phyloP scores from a whole-genome alignment of 345 rosid genomes.

The Gossypium sturtianum region DNA sequence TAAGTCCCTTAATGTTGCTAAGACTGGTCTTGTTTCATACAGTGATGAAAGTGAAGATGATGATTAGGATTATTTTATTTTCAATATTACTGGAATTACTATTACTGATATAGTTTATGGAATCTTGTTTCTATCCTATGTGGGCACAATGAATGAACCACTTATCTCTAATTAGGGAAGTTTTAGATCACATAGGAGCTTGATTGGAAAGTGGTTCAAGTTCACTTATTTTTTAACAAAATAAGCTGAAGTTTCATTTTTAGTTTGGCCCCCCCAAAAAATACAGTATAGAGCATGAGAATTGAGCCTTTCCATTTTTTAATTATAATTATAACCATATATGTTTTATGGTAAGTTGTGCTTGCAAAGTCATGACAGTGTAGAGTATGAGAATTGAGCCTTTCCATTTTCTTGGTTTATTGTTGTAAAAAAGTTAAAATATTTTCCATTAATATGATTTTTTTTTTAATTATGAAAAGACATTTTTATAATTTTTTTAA shows the following conservation, averaged over 20 bases:
- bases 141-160: not conserved
- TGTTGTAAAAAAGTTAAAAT: no score
- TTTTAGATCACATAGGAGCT: not conserved
- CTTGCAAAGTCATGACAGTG: not conserved
- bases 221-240: not conserved
- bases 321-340: no score
- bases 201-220: not conserved
- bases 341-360: no score
- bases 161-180: not conserved
- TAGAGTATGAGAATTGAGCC: not conserved
- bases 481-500: no score
- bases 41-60: slow-evolving; percentile 89
- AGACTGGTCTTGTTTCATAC: slow-evolving; percentile 63
- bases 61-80: slow-evolving; percentile 18
- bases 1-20: slow-evolving; percentile 22
- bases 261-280: no score
- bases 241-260: not conserved
- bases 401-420: no score
- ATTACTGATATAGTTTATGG: not conserved
- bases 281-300: not conserved
- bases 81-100: not conserved
- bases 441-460: no score
- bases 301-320: no score
- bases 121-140: not conserved
- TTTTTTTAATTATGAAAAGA: no score